A percentile compares a stretch with the other conserved stretches of the same genome.
These are phyloP conservation scores for Termitomyces heimii DNA, from an alignment of 768 basidiomycete genomes.

Conservation along the genomic window DNA sequence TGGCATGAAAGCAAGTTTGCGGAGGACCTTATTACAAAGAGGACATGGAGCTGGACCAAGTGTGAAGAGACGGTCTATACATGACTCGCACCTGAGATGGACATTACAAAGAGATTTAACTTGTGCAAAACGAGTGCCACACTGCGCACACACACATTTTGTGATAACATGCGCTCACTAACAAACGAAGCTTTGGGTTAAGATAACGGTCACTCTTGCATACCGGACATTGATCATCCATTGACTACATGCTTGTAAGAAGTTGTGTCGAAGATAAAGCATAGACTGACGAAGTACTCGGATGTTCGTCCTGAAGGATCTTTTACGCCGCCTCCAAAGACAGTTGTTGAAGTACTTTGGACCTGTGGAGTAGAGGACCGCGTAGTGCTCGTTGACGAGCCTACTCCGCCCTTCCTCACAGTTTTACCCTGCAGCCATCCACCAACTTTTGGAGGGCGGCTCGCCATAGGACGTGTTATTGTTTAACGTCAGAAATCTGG, in stretches of 20 bases:
- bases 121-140: not conserved
- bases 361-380: slow-evolving; percentile 63
- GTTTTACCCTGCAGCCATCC: slow-evolving; percentile 74
- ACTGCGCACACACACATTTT: slow-evolving; percentile 68
- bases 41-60: slow-evolving; percentile 96
- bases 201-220: slow-evolving; percentile 96
- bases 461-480: slow-evolving; percentile 18
- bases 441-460: slow-evolving; percentile 26
- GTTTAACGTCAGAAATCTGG: not conserved
- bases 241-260: slow-evolving; percentile 41
- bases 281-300: slow-evolving; percentile 66
- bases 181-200: slow-evolving; percentile 87
- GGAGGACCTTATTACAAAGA: slow-evolving; percentile 77
- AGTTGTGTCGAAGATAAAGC: not conserved
- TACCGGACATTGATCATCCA: slow-evolving; percentile 94
- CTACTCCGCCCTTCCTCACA: slow-evolving; percentile 56
- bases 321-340: slow-evolving; percentile 82
- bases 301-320: slow-evolving; percentile 78
- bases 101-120: not conserved
- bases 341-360: slow-evolving; percentile 65
- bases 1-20: slow-evolving; percentile 92
- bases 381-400: slow-evolving; percentile 37
- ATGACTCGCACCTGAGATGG: slow-evolving; percentile 85
- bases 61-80: slow-evolving; percentile 94
- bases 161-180: slow-evolving; percentile 97